Conservation (phyloP, 257 asterid species). For the Forsythia suspensa region DNA sequence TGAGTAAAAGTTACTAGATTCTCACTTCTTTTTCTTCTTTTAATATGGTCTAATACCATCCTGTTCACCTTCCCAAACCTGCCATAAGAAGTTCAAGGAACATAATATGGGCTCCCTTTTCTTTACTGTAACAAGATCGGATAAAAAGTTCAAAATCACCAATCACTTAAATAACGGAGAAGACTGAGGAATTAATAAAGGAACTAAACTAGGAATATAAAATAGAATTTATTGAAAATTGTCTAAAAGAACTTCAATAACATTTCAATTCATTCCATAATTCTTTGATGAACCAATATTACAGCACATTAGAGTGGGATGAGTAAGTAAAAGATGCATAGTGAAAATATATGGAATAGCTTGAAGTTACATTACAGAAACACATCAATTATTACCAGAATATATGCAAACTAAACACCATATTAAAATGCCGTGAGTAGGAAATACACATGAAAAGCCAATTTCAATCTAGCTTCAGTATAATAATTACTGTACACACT, state of each 20-base stretch:
- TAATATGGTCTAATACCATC: not conserved
- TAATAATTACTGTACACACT: too few relatives aligned
- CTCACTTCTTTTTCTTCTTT: not conserved
- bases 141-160: not conserved
- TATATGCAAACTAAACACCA: not conserved
- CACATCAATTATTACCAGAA: too few relatives aligned
- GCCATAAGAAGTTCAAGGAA: not conserved
- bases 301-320: not conserved
- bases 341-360: not conserved
- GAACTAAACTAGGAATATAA: not conserved
- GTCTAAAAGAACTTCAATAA: not conserved
- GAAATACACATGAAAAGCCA: not conserved
- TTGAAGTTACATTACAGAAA: too few relatives aligned
- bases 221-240: not conserved
- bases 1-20: not conserved
- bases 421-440: not conserved
- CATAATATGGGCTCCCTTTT: not conserved
- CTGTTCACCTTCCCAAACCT: not conserved
- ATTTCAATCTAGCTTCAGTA: not conserved
- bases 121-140: not conserved
- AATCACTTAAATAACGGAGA: not conserved
- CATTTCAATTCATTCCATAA: not conserved
- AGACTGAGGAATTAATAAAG: not conserved
- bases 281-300: not conserved
- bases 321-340: not conserved